A percentile compares a stretch with the other conserved stretches of the same genome.
These are phyloP conservation scores for Torulaspora delbrueckii DNA, from an alignment of 805 yeast species.

Conservation along the genomic window DNA sequence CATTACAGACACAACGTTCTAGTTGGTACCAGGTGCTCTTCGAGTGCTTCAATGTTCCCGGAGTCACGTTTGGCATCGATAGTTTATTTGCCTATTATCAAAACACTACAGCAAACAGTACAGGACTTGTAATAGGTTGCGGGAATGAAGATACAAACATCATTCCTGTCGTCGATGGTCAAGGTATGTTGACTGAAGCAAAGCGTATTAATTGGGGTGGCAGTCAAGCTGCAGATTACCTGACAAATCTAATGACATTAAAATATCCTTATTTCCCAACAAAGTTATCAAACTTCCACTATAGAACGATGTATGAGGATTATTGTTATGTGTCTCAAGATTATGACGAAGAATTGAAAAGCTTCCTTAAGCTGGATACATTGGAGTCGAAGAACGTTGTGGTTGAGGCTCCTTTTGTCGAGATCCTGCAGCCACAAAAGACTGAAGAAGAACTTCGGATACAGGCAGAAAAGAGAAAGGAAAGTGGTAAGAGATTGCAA, in stretches of 20 bases:
- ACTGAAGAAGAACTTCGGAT: constrained; percentile 74
- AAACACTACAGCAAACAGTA: constrained; percentile 37
- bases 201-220: constrained; percentile 95
- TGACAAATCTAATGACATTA: constrained; percentile 59
- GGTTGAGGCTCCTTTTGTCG: constrained; percentile 76
- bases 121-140: constrained; percentile 74
- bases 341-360: constrained; percentile 58
- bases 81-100: constrained; percentile 70
- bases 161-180: constrained; percentile 73
- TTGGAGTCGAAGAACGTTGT: constrained; percentile 69
- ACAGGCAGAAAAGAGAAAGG: constrained; percentile 75
- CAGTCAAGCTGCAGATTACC: constrained; percentile 56
- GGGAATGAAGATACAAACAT: constrained; percentile 81
- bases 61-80: constrained; percentile 77
- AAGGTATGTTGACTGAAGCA: constrained; percentile 58
- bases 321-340: constrained; percentile 72
- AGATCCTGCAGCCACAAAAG: constrained; percentile 62
- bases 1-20: constrained; percentile 63
- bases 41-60: constrained; percentile 74
- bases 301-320: constrained; percentile 63
- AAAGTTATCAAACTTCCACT: constrained; percentile 57
- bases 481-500: constrained; percentile 82
- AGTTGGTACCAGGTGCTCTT: constrained; percentile 78
- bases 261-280: constrained; percentile 93
- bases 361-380: constrained; percentile 53